phyloP scores from a whole-genome alignment of 306 rosid species.

The Inga laurina region DNA sequence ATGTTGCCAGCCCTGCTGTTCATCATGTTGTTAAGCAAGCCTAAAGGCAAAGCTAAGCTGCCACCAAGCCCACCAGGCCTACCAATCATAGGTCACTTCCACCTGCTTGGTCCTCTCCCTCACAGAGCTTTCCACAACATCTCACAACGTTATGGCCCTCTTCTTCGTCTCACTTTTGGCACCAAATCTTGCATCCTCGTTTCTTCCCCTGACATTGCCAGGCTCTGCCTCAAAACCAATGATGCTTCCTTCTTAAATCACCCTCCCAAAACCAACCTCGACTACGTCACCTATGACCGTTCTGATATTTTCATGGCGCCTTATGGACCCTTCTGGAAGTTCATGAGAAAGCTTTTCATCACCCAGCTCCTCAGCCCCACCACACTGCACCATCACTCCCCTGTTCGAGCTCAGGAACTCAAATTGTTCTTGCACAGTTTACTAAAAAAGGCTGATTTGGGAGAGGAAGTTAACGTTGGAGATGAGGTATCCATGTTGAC shows the following conservation, averaged over 20 bases:
- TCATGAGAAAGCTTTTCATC: slow-evolving; percentile 50
- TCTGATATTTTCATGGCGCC: slow-evolving; percentile 43
- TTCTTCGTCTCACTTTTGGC: slow-evolving; percentile 45
- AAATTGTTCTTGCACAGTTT: not conserved
- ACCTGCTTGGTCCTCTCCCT: slow-evolving; percentile 33
- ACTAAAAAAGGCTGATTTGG: not conserved
- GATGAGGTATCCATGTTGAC: slow-evolving; percentile 29
- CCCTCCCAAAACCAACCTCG: slow-evolving; percentile 28
- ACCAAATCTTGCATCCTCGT: slow-evolving; percentile 35
- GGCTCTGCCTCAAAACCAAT: slow-evolving; percentile 41
- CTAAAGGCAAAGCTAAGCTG: not conserved
- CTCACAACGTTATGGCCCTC: slow-evolving; percentile 44
- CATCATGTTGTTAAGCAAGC: not conserved
- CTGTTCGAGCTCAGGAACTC: slow-evolving; percentile 35
- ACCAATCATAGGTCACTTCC: slow-evolving; percentile 49
- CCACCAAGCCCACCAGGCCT: slow-evolving; percentile 43
- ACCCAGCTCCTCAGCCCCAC: slow-evolving; percentile 44
- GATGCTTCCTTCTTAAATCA: slow-evolving; percentile 40
- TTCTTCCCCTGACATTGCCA: slow-evolving; percentile 48
- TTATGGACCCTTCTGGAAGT: slow-evolving; percentile 55
- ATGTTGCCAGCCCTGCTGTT: not conserved
- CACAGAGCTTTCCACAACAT: slow-evolving; percentile 43
- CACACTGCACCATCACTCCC: slow-evolving; percentile 29
- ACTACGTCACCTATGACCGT: slow-evolving; percentile 39
- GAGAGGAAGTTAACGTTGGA: slow-evolving; percentile 38